These are phyloP conservation scores for Kwoniella heveanensis DNA, from an alignment of 768 basidiomycete genomes.

Conservation along the genomic window DNA sequence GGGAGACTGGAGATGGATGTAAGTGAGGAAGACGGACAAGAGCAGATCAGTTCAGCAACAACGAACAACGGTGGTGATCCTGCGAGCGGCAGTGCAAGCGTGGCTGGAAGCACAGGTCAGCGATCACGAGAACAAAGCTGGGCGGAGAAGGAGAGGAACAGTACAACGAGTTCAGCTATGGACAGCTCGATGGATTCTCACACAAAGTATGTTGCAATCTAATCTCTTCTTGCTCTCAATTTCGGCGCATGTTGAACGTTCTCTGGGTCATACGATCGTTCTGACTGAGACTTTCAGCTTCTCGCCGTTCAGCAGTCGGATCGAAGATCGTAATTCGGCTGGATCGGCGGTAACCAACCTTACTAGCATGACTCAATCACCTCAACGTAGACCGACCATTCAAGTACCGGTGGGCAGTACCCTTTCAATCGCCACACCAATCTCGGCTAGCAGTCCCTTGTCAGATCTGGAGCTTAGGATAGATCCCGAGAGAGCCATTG, in stretches of 20 bases:
- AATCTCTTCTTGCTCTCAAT: too few relatives aligned
- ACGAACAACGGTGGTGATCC: neutral
- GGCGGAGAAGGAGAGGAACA: slow-evolving; percentile 42
- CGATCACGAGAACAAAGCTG: slow-evolving; percentile 39
- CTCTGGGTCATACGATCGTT: neutral
- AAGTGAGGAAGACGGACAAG: slow-evolving; percentile 46
- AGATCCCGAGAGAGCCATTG: slow-evolving; percentile 74
- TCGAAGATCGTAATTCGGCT: slow-evolving; percentile 46
- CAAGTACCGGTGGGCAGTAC: slow-evolving; percentile 14
- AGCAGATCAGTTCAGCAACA: neutral
- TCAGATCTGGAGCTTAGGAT: slow-evolving; percentile 79
- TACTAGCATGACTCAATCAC: slow-evolving; percentile 41
- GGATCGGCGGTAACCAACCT: slow-evolving; percentile 46
- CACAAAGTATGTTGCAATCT: slow-evolving; percentile 42
- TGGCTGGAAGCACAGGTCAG: slow-evolving; percentile 13
- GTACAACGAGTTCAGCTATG: slow-evolving; percentile 41
- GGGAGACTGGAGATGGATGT: slow-evolving; percentile 64
- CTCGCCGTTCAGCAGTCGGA: slow-evolving; percentile 49
- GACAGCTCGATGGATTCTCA: slow-evolving; percentile 46
- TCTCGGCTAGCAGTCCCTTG: slow-evolving; percentile 59
- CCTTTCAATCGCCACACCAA: slow-evolving; percentile 24
- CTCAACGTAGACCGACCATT: slow-evolving; percentile 34
- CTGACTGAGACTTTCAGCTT: slow-evolving; percentile 34
- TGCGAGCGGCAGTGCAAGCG: slow-evolving; percentile 6
- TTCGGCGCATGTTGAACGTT: too few relatives aligned